Base-by-base conservation (phyloP, 1,284 basidiomycete species). In the Phellopilus nigrolimitatus region DNA sequence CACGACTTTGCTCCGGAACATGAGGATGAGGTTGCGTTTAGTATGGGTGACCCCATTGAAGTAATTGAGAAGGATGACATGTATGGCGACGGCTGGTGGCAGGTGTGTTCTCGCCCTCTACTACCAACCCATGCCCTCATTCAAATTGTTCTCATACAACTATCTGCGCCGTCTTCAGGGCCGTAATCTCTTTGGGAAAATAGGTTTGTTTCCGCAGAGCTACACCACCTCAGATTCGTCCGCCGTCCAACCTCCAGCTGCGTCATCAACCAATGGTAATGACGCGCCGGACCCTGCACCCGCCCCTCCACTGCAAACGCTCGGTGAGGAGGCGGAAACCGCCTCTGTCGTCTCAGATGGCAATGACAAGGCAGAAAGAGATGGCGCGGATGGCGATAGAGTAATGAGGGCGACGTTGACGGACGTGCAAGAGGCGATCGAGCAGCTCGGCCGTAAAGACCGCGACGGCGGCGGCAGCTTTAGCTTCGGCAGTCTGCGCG, bases 1-100 rank as follows among this genome's bases (percentile, higher is more conserved):
- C 89, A 94, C 66, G 85, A 90, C 64, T 97, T 97, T 62, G 62
- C 72, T 13, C 94, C 95, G 7, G 94, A 99, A 69, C 84, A 97
- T 66, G 88, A 91, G 47, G 95, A 99, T 70, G 95, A 99, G 68
- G 80, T 98, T 46, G 67, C 84, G 3, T 97, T 99, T 67, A 76
- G 72, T 53, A 84, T 85, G 2, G 95, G 94, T 6, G 92, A 98
- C 60, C 76, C 80, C 56, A 93, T 99, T 62, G 81, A 89, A 62
- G 83, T 99, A 38, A 59, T 97, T 37, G 95, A 99, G 73, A 90
- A 82, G 70, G 95, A 99, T 66, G 95, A 99, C 58, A 72, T 84
- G 53, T 99, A 93, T 65, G 82, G 83, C 37, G 95, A 99, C 68
- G 95, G 95, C n/a, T 99, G 95, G 95, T 98, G 91, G 92, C 87